Conservation (phyloP, 2,329 filamentous ascomycete species). For the Didymella exigua region DNA sequence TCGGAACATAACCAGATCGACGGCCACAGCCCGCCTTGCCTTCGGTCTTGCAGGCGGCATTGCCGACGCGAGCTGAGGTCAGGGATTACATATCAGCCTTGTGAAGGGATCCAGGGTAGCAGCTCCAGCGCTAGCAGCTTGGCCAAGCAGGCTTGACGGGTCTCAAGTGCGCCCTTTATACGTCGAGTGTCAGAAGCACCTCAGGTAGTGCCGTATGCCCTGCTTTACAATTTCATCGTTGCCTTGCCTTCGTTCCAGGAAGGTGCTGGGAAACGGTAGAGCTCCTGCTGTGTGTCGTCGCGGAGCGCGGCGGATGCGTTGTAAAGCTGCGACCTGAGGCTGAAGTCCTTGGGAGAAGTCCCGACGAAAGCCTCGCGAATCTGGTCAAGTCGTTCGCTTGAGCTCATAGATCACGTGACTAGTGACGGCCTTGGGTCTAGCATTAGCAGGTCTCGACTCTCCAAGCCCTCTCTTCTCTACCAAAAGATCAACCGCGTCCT, state of each 20-base stretch:
- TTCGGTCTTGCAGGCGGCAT: conserved; percentile 2
- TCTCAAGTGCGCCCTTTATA: background rate
- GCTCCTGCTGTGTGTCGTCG: background rate
- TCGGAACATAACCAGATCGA: conserved; percentile 2
- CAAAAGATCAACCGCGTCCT: background rate
- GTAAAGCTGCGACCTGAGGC: conserved; percentile 12
- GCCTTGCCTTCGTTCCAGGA: too few relatives aligned
- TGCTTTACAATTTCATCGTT: background rate
- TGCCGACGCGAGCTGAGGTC: conserved; percentile 9
- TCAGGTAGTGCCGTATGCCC: background rate
- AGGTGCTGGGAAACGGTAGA: too few relatives aligned
- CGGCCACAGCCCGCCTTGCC: conserved; percentile 1
- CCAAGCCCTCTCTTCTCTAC: conserved; percentile 1
- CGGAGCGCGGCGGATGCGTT: background rate
- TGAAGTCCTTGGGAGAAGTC: conserved; percentile 1
- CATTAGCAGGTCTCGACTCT: conserved; percentile 2
- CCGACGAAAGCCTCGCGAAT: background rate
- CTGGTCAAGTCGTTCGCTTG: conserved; percentile 3
- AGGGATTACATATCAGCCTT: background rate
- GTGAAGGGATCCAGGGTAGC: background rate
- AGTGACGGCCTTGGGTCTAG: background rate
- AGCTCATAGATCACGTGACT: background rate
- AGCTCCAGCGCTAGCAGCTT: background rate
- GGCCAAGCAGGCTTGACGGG: conserved; percentile 10
- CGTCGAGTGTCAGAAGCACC: background rate